Evolutionary conservation across 345 rosid genomes (phyloP), one percentile per base, ranked within the genome.

Genomic region (Pugionium dolabratum): DNA sequence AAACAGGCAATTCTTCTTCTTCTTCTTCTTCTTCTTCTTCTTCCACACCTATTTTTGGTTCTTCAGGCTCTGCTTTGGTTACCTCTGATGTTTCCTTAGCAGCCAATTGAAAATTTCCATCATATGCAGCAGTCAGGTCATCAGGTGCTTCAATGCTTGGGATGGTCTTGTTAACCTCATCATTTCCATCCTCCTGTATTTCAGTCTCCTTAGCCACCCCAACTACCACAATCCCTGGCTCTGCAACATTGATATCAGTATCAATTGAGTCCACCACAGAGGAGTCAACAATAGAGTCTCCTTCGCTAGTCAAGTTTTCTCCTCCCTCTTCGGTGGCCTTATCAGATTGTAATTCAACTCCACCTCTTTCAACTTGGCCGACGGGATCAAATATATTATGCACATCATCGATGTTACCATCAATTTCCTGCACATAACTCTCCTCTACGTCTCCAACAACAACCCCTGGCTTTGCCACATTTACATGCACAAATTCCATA

Each of bases 321-420:
- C 48, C 82, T 65, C 59, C 83, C 36, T 52, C 72, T 57, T 64
- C 81, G 34, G 54, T 65, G 39, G 54, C 31, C 61, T 76, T 33
- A 25, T 39, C 71, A 61, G 76, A 64, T 49, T 41, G 65, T 34
- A 27, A 47, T 48, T 56, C 70, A 56, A 11, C 65, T 56, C n/a
- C 64, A 56, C 26, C 54, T 27, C 27, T 33, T 60, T 61, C 74
- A 44, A 45, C 69, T 47, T 54, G 63, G 56, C 54, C 64, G 50
- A 76, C 48, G 29, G 64, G 76, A 57, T 80, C 79, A 75, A 81
- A 80, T 52, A 73, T 81, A 78, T 79, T 83, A 52, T 70, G 80
- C 69, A 82, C 65, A 66, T 67, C 55, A 69, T 54, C 62, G 0
- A 71, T 64, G 32, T 32, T 66, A 37, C 67, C 84, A 73, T 60